Evolutionary conservation across 352 stramenopile species (phyloP).

Genomic region (Elongisporangium senticosum): DNA sequence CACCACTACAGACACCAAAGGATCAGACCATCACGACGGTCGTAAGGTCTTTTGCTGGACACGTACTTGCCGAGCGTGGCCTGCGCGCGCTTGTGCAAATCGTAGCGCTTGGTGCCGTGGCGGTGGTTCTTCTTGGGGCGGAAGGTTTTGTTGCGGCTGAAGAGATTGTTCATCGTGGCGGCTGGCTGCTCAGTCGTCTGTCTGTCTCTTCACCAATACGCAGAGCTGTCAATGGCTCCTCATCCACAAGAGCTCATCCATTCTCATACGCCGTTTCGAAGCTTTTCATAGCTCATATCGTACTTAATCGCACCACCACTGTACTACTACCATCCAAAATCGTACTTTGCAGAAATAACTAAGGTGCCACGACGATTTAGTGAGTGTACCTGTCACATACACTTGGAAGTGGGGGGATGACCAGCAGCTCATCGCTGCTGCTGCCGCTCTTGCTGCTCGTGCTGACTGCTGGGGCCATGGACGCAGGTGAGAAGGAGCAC

Average conservation of each 20-base stretch:
- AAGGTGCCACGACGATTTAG: no score
- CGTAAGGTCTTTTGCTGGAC: neutral
- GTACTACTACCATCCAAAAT: neutral
- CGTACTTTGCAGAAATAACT: neutral
- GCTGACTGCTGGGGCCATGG: neutral
- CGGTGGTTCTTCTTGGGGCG: constrained; percentile 81
- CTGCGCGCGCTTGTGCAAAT: constrained; percentile 79
- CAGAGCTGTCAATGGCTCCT: neutral
- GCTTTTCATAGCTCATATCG: neutral
- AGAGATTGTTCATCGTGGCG: constrained; percentile 56
- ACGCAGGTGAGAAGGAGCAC: neutral
- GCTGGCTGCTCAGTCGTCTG: no score
- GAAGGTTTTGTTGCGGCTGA: constrained; percentile 84
- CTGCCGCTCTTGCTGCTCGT: neutral
- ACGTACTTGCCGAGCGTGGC: constrained; percentile 77
- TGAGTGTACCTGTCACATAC: neutral
- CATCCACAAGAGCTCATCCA: neutral
- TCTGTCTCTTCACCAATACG: neutral
- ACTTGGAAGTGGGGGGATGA: neutral
- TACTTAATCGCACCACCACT: neutral
- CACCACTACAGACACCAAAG: constrained; percentile 27
- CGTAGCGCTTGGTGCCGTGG: constrained; percentile 75
- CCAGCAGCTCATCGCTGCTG: neutral
- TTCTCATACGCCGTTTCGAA: neutral
- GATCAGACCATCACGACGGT: neutral